Conservation (phyloP, 2,329 filamentous ascomycete genomes). For the Cladosporium sp. region DNA sequence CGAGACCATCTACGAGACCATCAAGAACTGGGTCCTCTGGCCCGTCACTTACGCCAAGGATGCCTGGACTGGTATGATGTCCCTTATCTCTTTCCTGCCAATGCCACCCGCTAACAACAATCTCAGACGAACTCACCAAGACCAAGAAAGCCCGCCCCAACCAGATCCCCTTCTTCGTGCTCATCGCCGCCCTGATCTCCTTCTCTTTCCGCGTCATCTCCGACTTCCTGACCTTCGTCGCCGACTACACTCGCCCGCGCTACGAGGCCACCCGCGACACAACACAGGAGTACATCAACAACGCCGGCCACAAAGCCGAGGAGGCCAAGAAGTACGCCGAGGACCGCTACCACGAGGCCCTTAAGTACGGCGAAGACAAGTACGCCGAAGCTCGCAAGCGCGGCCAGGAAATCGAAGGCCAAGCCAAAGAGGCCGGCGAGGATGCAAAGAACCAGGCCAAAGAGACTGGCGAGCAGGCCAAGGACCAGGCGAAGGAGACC, state of each 20-base stretch:
- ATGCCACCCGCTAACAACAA: conserved; percentile 12
- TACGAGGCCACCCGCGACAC: conserved; percentile 27
- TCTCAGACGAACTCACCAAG: conserved; percentile 40
- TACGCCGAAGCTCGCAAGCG: conserved; percentile 30
- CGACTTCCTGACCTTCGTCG: conserved; percentile 35
- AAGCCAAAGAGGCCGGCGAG: conserved; percentile 25
- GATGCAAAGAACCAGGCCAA: conserved; percentile 20
- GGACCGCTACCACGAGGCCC: conserved; percentile 30
- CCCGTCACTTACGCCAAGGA: conserved; percentile 36
- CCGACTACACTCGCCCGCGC: conserved; percentile 36
- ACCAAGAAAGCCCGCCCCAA: conserved; percentile 36
- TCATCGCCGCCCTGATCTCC: conserved; percentile 36
- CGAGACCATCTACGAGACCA: conserved; percentile 55
- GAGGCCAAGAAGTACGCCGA: conserved; percentile 31
- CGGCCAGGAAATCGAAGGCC: conserved; percentile 23
- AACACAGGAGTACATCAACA: conserved; percentile 35
- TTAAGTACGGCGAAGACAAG: conserved; percentile 32
- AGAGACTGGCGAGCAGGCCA: conserved; percentile 18
- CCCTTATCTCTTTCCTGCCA: background rate
- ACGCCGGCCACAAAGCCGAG: conserved; percentile 32
- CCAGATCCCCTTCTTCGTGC: conserved; percentile 31
- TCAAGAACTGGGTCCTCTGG: conserved; percentile 65
- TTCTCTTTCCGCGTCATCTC: conserved; percentile 37
- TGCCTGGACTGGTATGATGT: conserved; percentile 35
- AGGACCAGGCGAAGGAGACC: conserved; percentile 14